Evolutionary conservation across 1,284 basidiomycete genomes (phyloP).

Genomic region (Retiboletus flavoniger): DNA sequence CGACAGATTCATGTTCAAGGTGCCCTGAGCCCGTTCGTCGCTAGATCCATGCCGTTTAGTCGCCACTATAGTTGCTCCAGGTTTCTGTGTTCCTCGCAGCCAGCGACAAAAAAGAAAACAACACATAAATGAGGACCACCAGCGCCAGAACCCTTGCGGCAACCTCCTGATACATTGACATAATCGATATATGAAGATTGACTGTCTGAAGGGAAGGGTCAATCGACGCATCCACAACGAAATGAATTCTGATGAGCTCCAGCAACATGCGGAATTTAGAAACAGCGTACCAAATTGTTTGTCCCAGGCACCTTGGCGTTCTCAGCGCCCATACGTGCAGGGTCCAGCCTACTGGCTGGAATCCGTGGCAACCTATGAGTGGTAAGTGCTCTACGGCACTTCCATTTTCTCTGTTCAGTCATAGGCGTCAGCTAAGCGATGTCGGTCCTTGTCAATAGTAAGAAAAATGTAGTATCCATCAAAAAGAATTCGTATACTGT

Average conservation of each 20-base stretch:
- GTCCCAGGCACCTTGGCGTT: not conserved
- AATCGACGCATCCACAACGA: too few relatives aligned
- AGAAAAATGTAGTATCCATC: not conserved
- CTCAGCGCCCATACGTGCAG: not conserved
- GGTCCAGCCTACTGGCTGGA: not conserved
- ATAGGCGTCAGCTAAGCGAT: conserved; percentile 42
- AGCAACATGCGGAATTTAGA: not conserved
- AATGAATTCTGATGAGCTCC: not conserved
- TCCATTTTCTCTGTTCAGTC: not conserved
- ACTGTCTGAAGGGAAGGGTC: too few relatives aligned
- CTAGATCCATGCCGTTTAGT: not conserved
- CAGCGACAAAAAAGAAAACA: not conserved
- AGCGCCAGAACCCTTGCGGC: conserved; percentile 35
- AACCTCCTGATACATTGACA: conserved; percentile 39
- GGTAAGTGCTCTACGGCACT: not conserved
- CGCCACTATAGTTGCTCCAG: not conserved
- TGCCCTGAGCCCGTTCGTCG: not conserved
- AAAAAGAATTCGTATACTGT: not conserved
- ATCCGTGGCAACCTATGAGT: not conserved
- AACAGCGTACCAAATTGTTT: not conserved
- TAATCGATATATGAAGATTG: too few relatives aligned
- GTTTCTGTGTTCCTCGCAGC: not conserved
- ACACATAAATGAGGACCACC: not conserved
- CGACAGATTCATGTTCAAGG: not conserved
- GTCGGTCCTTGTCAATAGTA: conserved; percentile 33